Conservation (phyloP, 2,329 filamentous ascomycete species). For the Basipetospora sp. region DNA sequence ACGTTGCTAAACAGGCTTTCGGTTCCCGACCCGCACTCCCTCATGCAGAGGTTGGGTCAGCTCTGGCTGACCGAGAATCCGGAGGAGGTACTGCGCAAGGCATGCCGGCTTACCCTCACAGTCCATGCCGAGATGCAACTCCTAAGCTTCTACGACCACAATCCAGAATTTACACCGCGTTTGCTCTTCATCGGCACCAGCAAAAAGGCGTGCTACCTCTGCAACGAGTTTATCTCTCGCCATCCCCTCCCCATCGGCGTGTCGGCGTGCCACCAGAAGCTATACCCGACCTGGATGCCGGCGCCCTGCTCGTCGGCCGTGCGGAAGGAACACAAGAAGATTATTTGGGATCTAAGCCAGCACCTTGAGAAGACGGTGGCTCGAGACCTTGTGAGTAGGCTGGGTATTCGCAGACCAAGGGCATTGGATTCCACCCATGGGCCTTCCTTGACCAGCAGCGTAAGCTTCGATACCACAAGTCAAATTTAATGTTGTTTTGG, state of each 20-base stretch:
- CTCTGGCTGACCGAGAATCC: constrained; percentile 6
- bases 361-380: constrained; percentile 8
- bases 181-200: constrained; percentile 17
- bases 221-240: constrained; percentile 13
- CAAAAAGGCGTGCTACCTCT: constrained; percentile 20
- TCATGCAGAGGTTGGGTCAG: background rate
- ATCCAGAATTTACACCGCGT: constrained; percentile 10
- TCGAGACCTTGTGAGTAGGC: constrained; percentile 10
- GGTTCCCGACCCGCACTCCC: background rate
- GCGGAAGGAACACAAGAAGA: constrained; percentile 8
- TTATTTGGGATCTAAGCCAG: constrained; percentile 9
- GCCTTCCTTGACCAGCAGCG: too few relatives aligned
- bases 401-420: constrained; percentile 9
- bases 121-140: constrained; percentile 20
- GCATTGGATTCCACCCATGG: constrained; percentile 11
- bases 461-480: too few relatives aligned
- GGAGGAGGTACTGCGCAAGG: constrained; percentile 10
- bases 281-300: constrained; percentile 19
- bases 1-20: background rate
- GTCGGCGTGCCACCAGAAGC: constrained; percentile 18
- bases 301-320: constrained; percentile 7
- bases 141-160: constrained; percentile 16
- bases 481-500: too few relatives aligned
- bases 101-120: constrained; percentile 12
- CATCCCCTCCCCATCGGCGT: constrained; percentile 13